Percentiles rank a stretch among this genome's conserved stretches.
Evolutionary conservation across 2,329 filamentous ascomycete genomes (phyloP).

Genomic region (Fonsecaea erecta): DNA sequence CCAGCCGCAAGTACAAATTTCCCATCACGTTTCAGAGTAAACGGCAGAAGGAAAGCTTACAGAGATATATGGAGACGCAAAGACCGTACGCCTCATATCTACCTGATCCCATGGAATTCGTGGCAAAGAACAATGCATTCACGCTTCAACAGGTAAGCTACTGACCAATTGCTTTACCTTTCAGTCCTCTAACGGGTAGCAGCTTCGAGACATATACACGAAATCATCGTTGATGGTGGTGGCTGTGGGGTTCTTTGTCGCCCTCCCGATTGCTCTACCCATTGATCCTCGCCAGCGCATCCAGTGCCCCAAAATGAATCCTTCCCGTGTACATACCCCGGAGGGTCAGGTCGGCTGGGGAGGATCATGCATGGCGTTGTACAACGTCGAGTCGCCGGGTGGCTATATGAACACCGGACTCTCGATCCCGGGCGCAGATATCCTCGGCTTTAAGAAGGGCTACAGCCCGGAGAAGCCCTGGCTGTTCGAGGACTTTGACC

Average conservation of each 20-base stretch:
- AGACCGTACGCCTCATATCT: conserved; percentile 65
- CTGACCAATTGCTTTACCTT: neutral
- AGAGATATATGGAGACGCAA: conserved; percentile 66
- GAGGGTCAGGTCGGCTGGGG: conserved; percentile 62
- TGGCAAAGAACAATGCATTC: conserved; percentile 61
- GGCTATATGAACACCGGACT: conserved; percentile 61
- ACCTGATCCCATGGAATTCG: conserved; percentile 65
- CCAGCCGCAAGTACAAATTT: conserved; percentile 52
- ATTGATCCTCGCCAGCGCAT: conserved; percentile 60
- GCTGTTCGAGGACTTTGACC: conserved; percentile 63
- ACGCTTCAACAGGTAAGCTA: conserved; percentile 44
- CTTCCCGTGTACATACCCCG: conserved; percentile 61
- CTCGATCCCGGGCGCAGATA: conserved; percentile 60
- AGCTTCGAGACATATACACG: conserved; percentile 58
- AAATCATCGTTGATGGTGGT: conserved; percentile 58
- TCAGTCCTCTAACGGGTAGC: conserved; percentile 11
- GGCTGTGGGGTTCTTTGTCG: conserved; percentile 61
- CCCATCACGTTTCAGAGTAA: conserved; percentile 51
- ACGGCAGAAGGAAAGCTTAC: conserved; percentile 54
- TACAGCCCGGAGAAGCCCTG: conserved; percentile 56
- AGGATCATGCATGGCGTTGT: conserved; percentile 59
- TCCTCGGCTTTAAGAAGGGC: conserved; percentile 57
- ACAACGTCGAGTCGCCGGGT: conserved; percentile 62
- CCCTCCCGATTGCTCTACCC: conserved; percentile 58
- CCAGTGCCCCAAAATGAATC: conserved; percentile 62